Percentiles rank a stretch among this genome's conserved stretches.
Conservation (phyloP, 2,329 filamentous ascomycete species). For the Trematosphaeria pertusa region DNA sequence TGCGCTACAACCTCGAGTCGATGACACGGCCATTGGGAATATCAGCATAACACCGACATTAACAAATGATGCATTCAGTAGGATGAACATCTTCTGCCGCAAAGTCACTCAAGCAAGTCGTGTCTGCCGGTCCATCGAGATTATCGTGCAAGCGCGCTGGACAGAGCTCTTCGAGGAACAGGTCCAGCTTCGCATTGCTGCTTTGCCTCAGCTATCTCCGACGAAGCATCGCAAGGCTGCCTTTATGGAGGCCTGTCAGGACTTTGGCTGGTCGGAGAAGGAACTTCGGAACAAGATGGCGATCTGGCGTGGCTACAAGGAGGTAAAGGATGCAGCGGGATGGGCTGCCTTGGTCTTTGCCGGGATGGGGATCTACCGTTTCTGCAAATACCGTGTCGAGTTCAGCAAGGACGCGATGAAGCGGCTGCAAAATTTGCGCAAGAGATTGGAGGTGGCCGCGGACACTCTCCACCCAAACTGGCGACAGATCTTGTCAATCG, state of each 20-base stretch:
- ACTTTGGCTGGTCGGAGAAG: constrained; percentile 65
- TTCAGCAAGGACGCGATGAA: constrained; percentile 60
- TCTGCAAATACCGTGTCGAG: constrained; percentile 66
- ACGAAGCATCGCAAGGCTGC: constrained; percentile 61
- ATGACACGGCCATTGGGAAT: constrained; percentile 16
- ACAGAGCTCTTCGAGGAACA: constrained; percentile 62
- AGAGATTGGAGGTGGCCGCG: constrained; percentile 61
- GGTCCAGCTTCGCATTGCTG: constrained; percentile 51
- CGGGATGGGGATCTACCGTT: constrained; percentile 64
- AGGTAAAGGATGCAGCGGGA: constrained; percentile 64
- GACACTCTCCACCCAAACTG: constrained; percentile 61
- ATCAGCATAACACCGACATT: constrained; percentile 17
- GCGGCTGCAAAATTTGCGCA: constrained; percentile 53
- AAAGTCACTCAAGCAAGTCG: constrained; percentile 59
- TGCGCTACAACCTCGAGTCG: constrained; percentile 16
- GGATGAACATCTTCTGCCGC: constrained; percentile 53
- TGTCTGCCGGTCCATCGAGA: constrained; percentile 63
- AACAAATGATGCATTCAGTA: constrained; percentile 41
- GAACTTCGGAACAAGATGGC: constrained; percentile 61
- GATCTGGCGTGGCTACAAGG: constrained; percentile 66
- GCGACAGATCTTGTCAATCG: constrained; percentile 58
- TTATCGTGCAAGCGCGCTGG: constrained; percentile 66
- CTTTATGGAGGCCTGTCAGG: constrained; percentile 60
- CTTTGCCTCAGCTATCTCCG: constrained; percentile 50
- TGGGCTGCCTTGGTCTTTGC: constrained; percentile 65